Evolutionary conservation across 192 early-diverging fungal species (phyloP).

Genomic region (Jimgerdemannia flammicorona): DNA sequence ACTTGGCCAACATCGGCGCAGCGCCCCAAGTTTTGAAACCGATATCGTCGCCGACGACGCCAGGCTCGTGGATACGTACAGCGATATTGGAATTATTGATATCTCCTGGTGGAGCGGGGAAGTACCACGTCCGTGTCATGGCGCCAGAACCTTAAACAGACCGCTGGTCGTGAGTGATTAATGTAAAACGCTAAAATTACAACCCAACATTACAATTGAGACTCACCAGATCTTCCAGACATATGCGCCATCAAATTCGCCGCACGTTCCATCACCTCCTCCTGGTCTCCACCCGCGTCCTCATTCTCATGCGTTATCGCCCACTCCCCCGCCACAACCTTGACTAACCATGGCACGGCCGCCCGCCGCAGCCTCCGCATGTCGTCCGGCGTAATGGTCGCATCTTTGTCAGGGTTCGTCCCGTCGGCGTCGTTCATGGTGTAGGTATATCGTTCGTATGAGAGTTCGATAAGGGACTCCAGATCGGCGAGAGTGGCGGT

Average conservation of each 20-base stretch:
- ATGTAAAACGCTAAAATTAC: background rate
- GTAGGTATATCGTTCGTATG: too few species aligned
- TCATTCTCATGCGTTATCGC: too few species aligned
- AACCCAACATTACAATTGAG: background rate
- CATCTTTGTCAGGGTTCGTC: too few species aligned
- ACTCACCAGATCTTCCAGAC: slow-evolving; percentile 16
- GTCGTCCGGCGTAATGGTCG: too few species aligned
- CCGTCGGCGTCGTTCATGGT: too few species aligned
- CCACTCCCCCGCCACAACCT: too few species aligned
- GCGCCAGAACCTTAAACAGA: slow-evolving; percentile 15
- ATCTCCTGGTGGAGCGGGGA: slow-evolving; percentile 19
- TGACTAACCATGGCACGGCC: too few species aligned
- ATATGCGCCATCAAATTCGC: slow-evolving; percentile 28
- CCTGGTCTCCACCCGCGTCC: too few species aligned
- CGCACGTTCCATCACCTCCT: slow-evolving; percentile 7
- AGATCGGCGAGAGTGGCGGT: too few species aligned
- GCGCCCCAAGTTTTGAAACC: slow-evolving; percentile 58
- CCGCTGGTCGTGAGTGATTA: background rate
- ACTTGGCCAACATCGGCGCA: slow-evolving; percentile 49
- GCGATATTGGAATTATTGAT: slow-evolving; percentile 5
- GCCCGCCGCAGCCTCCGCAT: too few species aligned
- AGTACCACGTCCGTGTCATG: slow-evolving; percentile 30
- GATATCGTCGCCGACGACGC: slow-evolving; percentile 44
- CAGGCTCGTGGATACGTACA: slow-evolving; percentile 43
- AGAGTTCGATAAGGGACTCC: too few species aligned